Evolutionary conservation across 176 grass and related monocot genomes (phyloP).

Genomic region (Hordeum marinum): DNA sequence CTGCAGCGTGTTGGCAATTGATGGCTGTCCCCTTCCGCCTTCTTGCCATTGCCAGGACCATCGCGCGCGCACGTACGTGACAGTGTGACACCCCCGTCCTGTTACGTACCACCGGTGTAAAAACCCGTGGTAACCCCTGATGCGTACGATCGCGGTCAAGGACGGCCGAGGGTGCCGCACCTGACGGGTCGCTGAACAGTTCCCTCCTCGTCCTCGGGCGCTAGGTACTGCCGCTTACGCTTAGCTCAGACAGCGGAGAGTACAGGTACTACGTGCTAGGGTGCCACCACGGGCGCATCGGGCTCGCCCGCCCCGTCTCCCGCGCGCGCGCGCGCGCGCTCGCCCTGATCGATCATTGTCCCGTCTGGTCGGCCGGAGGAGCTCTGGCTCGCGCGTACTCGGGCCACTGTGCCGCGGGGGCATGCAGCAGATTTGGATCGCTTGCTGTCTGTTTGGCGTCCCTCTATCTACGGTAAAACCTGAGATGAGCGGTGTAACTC

Average conservation of each 20-base stretch:
- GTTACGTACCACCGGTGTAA: not conserved
- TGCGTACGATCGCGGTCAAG: not conserved
- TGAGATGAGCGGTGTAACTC: not conserved
- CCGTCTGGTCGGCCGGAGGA: not conserved
- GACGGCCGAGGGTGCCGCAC: not conserved
- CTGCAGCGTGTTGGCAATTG: not conserved
- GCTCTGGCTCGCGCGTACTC: not conserved
- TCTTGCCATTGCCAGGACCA: not conserved
- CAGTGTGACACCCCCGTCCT: not conserved
- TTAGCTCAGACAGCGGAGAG: not conserved
- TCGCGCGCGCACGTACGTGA: not conserved
- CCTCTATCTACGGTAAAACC: not conserved
- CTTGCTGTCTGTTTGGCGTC: not conserved
- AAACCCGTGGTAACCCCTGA: not conserved
- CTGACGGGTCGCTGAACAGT: constrained; percentile 1
- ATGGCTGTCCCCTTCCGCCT: not conserved
- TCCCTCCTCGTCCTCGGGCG: not conserved
- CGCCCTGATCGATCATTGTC: not conserved
- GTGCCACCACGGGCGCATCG: too few species aligned
- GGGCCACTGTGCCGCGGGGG: not conserved
- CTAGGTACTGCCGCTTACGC: not conserved
- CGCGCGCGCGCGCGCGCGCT: not conserved
- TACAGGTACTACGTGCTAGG: too few species aligned
- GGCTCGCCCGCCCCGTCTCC: not conserved
- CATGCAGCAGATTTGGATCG: not conserved